Evolutionary conservation across 2,329 filamentous ascomycete species (phyloP), one percentile per base, ranked within the genome.

Genomic region (Teratosphaeria pseudoeucalypti): DNA sequence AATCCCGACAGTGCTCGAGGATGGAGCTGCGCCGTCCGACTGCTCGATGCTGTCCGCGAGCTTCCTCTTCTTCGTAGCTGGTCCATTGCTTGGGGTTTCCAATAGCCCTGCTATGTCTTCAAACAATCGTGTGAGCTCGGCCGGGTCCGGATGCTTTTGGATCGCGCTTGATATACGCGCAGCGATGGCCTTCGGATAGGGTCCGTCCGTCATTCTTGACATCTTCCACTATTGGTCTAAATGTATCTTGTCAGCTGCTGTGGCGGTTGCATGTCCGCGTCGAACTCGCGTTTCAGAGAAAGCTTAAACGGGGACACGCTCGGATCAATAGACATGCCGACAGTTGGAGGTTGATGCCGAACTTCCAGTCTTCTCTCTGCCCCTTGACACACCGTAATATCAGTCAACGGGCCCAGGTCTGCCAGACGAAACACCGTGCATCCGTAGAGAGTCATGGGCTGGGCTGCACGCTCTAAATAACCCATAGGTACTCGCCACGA

Each of bases 51-150:
- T 73, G 68, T 78, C 76, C 54, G 76, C 73, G 39, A 80, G 69
- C 66, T 81, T 81, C 56, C 79, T 75, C 66, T 80, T 81, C 69
- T 81, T 81, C 39, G 34, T n/a, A 12, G 14, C 32, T 26, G 34
- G n/a, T 26, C 56, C 65, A 61, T 61, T 47, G 55, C 16, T 19
- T 16, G 34, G 10, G 6, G 55, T 27, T 26, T 7, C n/a, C 16
- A 43, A 26, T 10, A 55, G 32, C 10, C 29, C 19, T 34, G 59
- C 59, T 19, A 60, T 19, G n/a, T 60, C 59, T 49, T 54, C 12
- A 26, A 60, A 58, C 5, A 60, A 52, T n/a, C 54, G 32, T 6
- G 56, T 56, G 26, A 60, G 56, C 19, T 55, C 49, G 12, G 39
- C 19, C 11, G 55, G 59, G 6, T 54, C 49, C 11, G 56, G 49